phyloP scores from a whole-genome alignment of 73 alveolate genomes.

The Paramecium tetraurelia region DNA sequence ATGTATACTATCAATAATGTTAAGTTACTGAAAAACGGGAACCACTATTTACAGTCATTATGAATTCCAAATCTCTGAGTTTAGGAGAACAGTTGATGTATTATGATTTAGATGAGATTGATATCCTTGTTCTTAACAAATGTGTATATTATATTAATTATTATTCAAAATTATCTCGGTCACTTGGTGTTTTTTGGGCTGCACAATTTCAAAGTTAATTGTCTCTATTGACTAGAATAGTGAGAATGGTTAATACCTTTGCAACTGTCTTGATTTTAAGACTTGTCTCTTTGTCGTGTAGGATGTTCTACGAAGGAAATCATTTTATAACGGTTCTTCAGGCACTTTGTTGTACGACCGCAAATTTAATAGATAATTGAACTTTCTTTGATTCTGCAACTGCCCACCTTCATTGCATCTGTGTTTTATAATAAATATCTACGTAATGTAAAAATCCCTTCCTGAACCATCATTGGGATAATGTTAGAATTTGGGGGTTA shows the following conservation, averaged over 20 bases:
- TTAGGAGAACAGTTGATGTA: background rate
- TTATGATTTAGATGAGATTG: background rate
- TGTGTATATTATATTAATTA: background rate
- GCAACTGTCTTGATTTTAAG: background rate
- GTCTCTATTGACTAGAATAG: background rate
- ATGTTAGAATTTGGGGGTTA: background rate
- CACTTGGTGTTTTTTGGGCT: background rate
- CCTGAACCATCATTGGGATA: background rate
- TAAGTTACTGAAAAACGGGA: background rate
- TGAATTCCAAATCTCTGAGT: background rate
- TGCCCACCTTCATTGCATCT: conserved; percentile 19
- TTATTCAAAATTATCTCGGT: background rate
- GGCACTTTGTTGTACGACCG: background rate
- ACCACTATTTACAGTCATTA: background rate
- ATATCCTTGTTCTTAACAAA: background rate
- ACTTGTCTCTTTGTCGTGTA: background rate
- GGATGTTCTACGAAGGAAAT: background rate
- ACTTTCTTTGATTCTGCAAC: background rate
- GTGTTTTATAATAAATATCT: background rate
- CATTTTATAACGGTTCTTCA: conserved; percentile 12
- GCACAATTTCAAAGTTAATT: background rate
- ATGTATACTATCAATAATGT: background rate
- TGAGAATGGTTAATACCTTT: background rate
- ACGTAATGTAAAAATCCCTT: background rate
- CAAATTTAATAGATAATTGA: background rate